Base-by-base conservation (phyloP, 805 yeast species). In the Pichia eremophila region DNA sequence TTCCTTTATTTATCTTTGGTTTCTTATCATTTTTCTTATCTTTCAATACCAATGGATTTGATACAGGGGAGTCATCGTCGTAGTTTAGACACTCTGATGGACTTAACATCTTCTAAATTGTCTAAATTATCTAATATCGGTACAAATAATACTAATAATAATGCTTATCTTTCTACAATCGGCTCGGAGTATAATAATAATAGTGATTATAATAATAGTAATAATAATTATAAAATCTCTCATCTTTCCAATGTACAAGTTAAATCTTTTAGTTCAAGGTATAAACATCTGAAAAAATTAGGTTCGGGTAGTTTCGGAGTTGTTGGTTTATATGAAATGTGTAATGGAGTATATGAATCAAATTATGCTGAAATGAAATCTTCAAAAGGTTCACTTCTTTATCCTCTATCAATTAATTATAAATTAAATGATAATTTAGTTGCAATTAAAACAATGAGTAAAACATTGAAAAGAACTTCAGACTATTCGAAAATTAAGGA, bases 381-480 rank as follows among this genome's bases (percentile, higher is more conserved):
- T 17, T 46, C 60, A 52, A 53, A 52, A n/a, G 54, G 74, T 58
- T 81, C 91, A 0, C 60, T 84, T 52, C 57, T 83, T 64, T 75
- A 77, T 65, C 79, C 48, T 44, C 62, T 57, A 25, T 39, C 48
- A 11, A 46, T 52, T 17, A 39, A 45, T 19, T 45, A 28, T 22
- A 49, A 51, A 25, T 50, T 53, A 32, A 46, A 47, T n/a, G 50
- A 52, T 17, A 57, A 58, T 39, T 46, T 73, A 44, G 95, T 88
- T 42, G 98, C 98, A 3, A 77, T 90, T 46, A 90, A 90, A 61
- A 80, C 85, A 7, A 81, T 90, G 84, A 78, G 77, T 49, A 74
- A 75, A 50, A 68, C 73, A 49, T 61, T 81, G 42, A 61, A 70
- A 3, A 62, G 73, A n/a, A 63, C 81, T 41, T 77, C 75, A 48